Evolutionary conservation across 75 land plant species (phyloP).

Genomic region (Selaginella tamariscina): DNA sequence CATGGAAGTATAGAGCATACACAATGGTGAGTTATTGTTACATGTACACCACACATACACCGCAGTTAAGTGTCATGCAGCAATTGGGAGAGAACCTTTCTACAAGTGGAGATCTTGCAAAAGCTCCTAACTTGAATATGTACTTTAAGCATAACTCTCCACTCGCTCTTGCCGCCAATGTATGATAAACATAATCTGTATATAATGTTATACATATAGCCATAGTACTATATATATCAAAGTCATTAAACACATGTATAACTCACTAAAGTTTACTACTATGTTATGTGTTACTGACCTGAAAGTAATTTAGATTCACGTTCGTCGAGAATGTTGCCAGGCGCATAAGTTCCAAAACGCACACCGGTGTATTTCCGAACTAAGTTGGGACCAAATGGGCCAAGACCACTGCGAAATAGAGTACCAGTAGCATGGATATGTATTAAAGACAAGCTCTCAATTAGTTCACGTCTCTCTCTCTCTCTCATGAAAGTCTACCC

Average conservation of each 20-base stretch:
- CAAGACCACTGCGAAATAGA: constrained; percentile 47
- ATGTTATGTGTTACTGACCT: constrained; percentile 31
- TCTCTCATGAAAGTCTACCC: no score
- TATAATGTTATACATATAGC: no score
- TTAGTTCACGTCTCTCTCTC: no score
- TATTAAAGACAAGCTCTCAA: background rate
- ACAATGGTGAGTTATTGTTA: no score
- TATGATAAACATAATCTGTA: constrained; percentile 90
- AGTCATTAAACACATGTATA: no score
- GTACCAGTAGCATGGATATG: no score
- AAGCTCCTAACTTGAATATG: constrained; percentile 92
- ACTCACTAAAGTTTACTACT: no score
- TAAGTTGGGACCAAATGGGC: constrained; percentile 90
- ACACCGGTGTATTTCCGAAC: constrained; percentile 62
- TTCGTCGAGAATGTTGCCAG: constrained; percentile 41
- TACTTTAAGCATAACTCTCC: constrained; percentile 94
- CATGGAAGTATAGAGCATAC: no score
- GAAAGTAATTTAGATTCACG: constrained; percentile 65
- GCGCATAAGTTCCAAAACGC: constrained; percentile 59
- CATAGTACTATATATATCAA: no score
- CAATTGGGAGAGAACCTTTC: constrained; percentile 34
- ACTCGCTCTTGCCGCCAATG: constrained; percentile 88
- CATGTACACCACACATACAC: background rate
- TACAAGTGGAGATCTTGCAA: constrained; percentile 71
- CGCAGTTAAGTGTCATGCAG: background rate